Evolutionary conservation across 2,329 filamentous ascomycete species (phyloP).

Genomic region (Fusarium sp.): DNA sequence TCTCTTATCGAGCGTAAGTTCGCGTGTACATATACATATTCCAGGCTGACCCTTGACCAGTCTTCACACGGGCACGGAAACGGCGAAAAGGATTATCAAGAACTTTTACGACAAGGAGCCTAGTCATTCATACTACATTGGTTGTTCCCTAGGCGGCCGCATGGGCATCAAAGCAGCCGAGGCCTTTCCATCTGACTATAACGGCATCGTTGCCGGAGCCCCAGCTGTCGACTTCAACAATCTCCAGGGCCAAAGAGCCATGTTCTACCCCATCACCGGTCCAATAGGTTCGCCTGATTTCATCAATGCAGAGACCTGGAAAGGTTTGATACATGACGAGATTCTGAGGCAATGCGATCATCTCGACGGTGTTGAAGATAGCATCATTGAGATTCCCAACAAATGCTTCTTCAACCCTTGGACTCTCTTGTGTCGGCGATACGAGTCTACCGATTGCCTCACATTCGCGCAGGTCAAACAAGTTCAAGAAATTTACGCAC

Average conservation of each 20-base stretch:
- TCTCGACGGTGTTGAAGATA: constrained; percentile 60
- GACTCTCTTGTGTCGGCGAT: neutral
- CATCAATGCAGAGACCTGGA: constrained; percentile 5
- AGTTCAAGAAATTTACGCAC: constrained; percentile 14
- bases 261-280: constrained; percentile 24
- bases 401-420: constrained; percentile 2
- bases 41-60: neutral
- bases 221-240: constrained; percentile 59
- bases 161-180: constrained; percentile 67
- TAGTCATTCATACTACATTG: constrained; percentile 63
- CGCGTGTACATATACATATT: neutral
- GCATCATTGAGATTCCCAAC: constrained; percentile 50
- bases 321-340: constrained; percentile 51
- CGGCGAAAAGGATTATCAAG: constrained; percentile 7
- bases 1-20: constrained; percentile 42
- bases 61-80: constrained; percentile 19
- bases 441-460: neutral
- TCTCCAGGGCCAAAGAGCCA: constrained; percentile 42
- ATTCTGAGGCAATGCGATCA: constrained; percentile 62
- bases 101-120: constrained; percentile 56
- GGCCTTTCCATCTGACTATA: constrained; percentile 65
- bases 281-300: neutral
- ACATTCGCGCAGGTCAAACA: neutral
- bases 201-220: constrained; percentile 58
- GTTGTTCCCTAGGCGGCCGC: constrained; percentile 69